A percentile compares a stretch with the other conserved stretches of the same genome.
phyloP scores from a whole-genome alignment of 2,329 filamentous ascomycete genomes.

The Colletotrichum musae region DNA sequence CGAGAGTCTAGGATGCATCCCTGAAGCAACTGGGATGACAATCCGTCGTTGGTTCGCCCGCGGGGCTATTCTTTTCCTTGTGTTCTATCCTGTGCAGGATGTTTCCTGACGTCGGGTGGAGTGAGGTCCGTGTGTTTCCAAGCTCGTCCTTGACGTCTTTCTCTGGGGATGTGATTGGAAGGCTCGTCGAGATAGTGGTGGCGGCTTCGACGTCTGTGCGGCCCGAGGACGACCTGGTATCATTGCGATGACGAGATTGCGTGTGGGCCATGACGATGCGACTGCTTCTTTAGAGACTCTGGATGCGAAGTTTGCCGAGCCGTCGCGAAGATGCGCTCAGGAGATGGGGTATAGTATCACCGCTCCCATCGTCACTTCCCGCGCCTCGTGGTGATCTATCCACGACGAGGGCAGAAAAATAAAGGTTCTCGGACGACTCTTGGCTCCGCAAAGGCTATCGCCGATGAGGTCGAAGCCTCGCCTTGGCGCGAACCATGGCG shows the following conservation, averaged over 20 bases:
- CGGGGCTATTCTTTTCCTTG: no score
- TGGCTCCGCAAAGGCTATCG: neutral
- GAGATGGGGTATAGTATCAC: neutral
- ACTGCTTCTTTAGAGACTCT: neutral
- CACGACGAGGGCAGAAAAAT: no score
- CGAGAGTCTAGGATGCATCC: neutral
- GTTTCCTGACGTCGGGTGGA: constrained; percentile 9
- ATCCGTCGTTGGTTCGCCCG: neutral
- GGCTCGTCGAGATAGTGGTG: neutral
- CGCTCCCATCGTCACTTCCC: neutral
- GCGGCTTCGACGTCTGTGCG: constrained; percentile 1
- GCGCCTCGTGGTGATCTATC: neutral
- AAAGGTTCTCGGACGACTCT: neutral
- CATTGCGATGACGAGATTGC: constrained; percentile 2
- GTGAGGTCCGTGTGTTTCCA: constrained; percentile 4
- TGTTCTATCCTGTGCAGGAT: neutral
- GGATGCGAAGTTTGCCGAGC: constrained; percentile 6
- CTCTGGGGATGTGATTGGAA: no score
- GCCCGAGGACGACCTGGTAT: neutral
- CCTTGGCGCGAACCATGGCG: neutral
- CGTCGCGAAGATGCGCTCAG: neutral
- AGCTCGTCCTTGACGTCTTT: neutral
- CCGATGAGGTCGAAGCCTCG: neutral
- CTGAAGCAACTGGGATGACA: neutral
- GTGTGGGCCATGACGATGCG: neutral